Evolutionary conservation across 805 yeast genomes (phyloP).

Genomic region (Teunomyces panamensis): DNA sequence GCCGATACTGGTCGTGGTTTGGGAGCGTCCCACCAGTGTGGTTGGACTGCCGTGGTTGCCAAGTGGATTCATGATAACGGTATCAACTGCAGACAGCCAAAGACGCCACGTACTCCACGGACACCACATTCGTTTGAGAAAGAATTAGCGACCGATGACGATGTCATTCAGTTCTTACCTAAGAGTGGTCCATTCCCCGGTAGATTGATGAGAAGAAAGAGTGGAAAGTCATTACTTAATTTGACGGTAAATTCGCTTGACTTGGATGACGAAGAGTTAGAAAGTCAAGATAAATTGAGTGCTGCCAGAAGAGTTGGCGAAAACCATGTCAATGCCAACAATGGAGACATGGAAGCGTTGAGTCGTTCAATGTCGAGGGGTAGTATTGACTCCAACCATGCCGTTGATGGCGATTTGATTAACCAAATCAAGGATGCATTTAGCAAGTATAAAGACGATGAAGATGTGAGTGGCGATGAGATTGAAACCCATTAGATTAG

Average conservation of each 20-base stretch:
- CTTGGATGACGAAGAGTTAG: slow-evolving; percentile 58
- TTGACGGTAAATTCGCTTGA: slow-evolving; percentile 67
- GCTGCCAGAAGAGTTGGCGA: slow-evolving; percentile 17
- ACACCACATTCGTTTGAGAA: slow-evolving; percentile 22
- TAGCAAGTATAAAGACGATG: slow-evolving; percentile 35
- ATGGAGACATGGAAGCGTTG: slow-evolving; percentile 17
- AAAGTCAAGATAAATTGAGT: slow-evolving; percentile 14
- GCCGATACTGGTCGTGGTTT: slow-evolving; percentile 94
- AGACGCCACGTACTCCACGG: slow-evolving; percentile 36
- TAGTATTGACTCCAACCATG: slow-evolving; percentile 28
- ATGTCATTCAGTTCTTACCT: slow-evolving; percentile 41
- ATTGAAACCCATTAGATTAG: slow-evolving; percentile 34
- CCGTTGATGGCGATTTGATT: slow-evolving; percentile 31
- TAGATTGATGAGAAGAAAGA: slow-evolving; percentile 58
- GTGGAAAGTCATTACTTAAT: slow-evolving; percentile 70
- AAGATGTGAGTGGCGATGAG: slow-evolving; percentile 52
- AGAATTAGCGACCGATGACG: slow-evolving; percentile 13
- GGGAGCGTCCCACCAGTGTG: slow-evolving; percentile 93
- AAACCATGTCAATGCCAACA: slow-evolving; percentile 17
- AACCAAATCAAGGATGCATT: slow-evolving; percentile 37
- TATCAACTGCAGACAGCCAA: slow-evolving; percentile 56
- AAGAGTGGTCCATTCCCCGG: slow-evolving; percentile 51
- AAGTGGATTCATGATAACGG: slow-evolving; percentile 91
- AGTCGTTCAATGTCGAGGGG: slow-evolving; percentile 19
- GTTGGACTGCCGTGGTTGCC: slow-evolving; percentile 94